Base-by-base conservation (phyloP, 108 stramenopile genomes). In the Cyclostephanos tholiformis region DNA sequence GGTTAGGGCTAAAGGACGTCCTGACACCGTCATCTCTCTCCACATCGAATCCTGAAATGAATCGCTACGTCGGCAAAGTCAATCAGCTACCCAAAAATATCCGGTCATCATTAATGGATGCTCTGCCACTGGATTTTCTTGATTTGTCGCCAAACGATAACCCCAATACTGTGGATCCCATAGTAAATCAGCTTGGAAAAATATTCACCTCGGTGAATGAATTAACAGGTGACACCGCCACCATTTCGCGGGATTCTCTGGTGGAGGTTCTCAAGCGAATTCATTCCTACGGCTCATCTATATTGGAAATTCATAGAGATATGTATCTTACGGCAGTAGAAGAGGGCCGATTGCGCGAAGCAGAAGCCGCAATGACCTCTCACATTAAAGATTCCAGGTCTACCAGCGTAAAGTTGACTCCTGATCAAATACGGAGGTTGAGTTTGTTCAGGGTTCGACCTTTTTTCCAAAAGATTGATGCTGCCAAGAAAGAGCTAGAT, bases 261-360 rank as follows among this genome's bases (percentile, higher is more conserved):
- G 59, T 65, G 57, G 92, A 93, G 75, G 87, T 88, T 38, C 63
- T 89, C 14, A 76, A 78, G 56, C 69, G 81, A n/a, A 48, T 93
- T 36, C 73, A 81, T 71, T 52, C 82, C 19, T 76, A 90, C 23
- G 92, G 92, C 16, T 77, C 73, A 55, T 78, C 85, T 63, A 69
- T 91, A 39, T 64, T 91, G 52, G 87, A 89, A 13, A 88, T 87
- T 46, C 92, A 94, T 70, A 77, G 89, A 32, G 90, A 94, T 71
- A 94, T 94, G 93, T 94, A 91, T 56, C 29, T 91, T 29, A 90
- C 93, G 22, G 93, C 93, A 7, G 53, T 94, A 12, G 88, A 94
- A 65, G 93, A 94, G 66, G 89, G 90, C 46, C 72, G 83, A 44
- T 71, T 76, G 35, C 74, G 93, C 13, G 80, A 86, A 63, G 80